A percentile compares a stretch with the other conserved stretches of the same genome.
Conservation (phyloP, 2,329 filamentous ascomycete genomes). For the Aspergillus hiratsukae region DNA sequence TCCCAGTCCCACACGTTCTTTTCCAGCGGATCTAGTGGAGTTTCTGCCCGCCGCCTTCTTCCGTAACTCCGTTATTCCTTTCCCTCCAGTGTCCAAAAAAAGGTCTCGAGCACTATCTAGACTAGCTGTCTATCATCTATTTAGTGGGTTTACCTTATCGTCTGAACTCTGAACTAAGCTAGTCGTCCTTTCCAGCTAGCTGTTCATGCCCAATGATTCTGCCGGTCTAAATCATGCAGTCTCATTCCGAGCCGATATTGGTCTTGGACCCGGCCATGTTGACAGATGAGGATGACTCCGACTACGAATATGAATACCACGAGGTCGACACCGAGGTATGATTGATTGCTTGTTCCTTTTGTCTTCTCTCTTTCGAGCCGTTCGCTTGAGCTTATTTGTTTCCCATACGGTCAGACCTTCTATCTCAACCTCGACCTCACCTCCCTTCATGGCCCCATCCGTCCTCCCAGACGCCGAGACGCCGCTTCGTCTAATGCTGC, state of each 20-base stretch:
- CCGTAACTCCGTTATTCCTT: background rate
- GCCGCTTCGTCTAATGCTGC: slow-evolving; percentile 2
- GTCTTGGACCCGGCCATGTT: slow-evolving; percentile 22
- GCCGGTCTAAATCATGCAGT: slow-evolving; percentile 4
- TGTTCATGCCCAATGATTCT: background rate
- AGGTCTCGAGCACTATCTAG: background rate
- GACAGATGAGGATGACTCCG: slow-evolving; percentile 38
- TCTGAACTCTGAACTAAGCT: background rate
- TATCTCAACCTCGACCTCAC: slow-evolving; percentile 59
- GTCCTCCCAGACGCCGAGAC: slow-evolving; percentile 27
- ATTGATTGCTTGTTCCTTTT: background rate
- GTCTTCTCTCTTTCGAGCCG: slow-evolving; percentile 1
- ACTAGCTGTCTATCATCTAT: too few species aligned
- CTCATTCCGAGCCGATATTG: slow-evolving; percentile 7
- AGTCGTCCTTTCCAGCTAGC: background rate
- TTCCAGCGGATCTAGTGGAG: background rate
- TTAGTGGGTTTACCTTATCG: background rate
- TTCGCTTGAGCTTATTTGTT: slow-evolving; percentile 5
- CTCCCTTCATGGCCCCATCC: slow-evolving; percentile 37
- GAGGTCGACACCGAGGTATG: slow-evolving; percentile 49
- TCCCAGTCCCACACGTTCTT: background rate
- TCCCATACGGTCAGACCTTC: slow-evolving; percentile 42
- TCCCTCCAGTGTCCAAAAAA: too few species aligned
- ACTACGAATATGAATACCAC: slow-evolving; percentile 62
- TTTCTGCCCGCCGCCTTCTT: background rate